phyloP scores from a whole-genome alignment of 1,284 basidiomycete species.

The Vanrija humicola region DNA sequence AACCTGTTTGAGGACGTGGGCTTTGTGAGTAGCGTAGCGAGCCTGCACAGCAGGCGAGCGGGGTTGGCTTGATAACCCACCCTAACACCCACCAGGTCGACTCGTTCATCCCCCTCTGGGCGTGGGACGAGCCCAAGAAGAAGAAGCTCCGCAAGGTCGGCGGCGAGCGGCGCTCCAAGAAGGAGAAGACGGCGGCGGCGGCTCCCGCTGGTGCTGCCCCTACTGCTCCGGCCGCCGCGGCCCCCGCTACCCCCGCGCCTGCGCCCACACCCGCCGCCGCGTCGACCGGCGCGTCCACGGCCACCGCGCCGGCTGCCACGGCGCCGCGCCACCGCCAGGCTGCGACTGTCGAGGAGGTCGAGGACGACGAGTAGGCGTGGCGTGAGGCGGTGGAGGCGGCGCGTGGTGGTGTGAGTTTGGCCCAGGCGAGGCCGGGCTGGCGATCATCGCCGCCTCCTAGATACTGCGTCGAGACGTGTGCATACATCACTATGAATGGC shows the following conservation, averaged over 20 bases:
- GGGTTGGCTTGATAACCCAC: background rate
- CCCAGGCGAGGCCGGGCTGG: no score
- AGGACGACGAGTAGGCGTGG: constrained; percentile 24
- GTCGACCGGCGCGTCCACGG: constrained; percentile 1
- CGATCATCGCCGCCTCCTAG: no score
- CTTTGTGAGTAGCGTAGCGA: constrained; percentile 65
- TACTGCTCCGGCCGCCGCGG: constrained; percentile 10
- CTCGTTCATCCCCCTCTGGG: constrained; percentile 95
- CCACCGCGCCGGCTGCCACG: constrained; percentile 7
- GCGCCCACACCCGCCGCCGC: constrained; percentile 9
- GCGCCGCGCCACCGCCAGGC: constrained; percentile 22
- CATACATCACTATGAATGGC: no score
- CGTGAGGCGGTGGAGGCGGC: no score
- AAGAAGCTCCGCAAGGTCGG: constrained; percentile 57
- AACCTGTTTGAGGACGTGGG: constrained; percentile 98
- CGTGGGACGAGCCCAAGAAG: constrained; percentile 94
- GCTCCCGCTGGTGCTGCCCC: constrained; percentile 3
- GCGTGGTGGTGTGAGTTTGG: no score
- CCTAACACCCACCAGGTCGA: constrained; percentile 63
- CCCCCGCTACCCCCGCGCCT: constrained; percentile 7
- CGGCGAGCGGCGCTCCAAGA: constrained; percentile 19
- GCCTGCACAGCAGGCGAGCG: background rate
- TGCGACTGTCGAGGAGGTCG: constrained; percentile 41
- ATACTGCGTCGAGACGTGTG: no score
- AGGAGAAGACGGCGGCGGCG: constrained; percentile 12